Conservation (phyloP, 345 rosid genomes). For the Nasturtium officinale region DNA sequence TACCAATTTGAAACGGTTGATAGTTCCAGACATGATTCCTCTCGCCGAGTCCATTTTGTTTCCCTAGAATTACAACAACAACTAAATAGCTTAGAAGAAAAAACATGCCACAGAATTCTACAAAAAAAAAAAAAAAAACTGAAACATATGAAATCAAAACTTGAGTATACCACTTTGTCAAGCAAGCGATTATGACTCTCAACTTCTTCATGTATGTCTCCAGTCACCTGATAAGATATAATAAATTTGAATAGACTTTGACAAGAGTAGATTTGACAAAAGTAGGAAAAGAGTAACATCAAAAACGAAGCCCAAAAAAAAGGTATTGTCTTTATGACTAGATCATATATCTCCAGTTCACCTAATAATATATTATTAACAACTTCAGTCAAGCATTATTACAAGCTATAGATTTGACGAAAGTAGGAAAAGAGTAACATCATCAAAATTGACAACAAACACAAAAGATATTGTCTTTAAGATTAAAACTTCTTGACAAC, state of each 20-base stretch:
- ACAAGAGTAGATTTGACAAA: slow-evolving; percentile 4
- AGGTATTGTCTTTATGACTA: neutral
- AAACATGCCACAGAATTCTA: slow-evolving; percentile 6
- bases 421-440: neutral
- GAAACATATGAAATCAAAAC: slow-evolving; percentile 21
- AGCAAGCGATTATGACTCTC: slow-evolving; percentile 87
- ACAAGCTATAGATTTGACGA: neutral
- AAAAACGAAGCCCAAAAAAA: neutral
- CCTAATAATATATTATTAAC: slow-evolving; percentile 34
- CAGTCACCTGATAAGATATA: slow-evolving; percentile 63
- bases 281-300: neutral
- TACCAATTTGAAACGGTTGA: slow-evolving; percentile 88
- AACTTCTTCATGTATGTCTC: slow-evolving; percentile 85
- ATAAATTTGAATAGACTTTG: neutral
- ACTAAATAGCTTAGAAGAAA: neutral
- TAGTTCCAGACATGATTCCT: slow-evolving; percentile 85
- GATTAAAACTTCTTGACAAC: neutral
- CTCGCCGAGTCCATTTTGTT: slow-evolving; percentile 82
- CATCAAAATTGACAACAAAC: neutral
- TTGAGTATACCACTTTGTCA: slow-evolving; percentile 56
- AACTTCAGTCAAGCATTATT: neutral
- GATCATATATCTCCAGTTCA: slow-evolving; percentile 57
- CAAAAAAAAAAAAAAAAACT: neutral
- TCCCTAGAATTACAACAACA: slow-evolving; percentile 58
- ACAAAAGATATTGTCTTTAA: neutral